Conservation (phyloP, 1,139 yeast species). For the Geotrichum australiense region DNA sequence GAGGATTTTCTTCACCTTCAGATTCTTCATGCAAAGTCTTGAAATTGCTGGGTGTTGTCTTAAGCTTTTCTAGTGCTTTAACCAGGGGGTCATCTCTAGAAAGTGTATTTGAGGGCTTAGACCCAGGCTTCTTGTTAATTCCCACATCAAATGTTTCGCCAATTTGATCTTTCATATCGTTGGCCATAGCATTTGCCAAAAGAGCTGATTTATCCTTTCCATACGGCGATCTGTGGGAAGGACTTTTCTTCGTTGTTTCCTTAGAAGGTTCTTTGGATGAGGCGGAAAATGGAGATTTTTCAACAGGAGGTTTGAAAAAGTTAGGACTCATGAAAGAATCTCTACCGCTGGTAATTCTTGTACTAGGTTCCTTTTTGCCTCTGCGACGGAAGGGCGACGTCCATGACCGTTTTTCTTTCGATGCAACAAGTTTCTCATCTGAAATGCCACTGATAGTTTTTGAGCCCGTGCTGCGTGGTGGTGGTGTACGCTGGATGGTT, state of each 20-base stretch:
- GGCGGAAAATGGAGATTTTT: conserved; percentile 5
- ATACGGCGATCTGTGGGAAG: conserved; percentile 9
- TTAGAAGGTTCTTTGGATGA: background rate
- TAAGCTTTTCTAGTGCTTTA: conserved; percentile 58
- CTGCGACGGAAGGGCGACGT: conserved; percentile 36
- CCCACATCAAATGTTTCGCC: conserved; percentile 28
- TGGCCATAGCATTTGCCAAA: conserved; percentile 1
- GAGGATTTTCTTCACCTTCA: background rate
- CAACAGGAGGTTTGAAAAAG: conserved; percentile 5
- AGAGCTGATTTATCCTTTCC: background rate
- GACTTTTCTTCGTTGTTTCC: background rate
- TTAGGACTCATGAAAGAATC: conserved; percentile 13
- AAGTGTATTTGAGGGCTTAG: conserved; percentile 22
- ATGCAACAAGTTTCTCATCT: background rate
- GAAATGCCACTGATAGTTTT: no score
- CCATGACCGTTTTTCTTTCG: conserved; percentile 31
- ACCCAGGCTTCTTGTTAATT: conserved; percentile 17
- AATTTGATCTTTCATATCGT: conserved; percentile 19
- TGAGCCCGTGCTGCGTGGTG: no score
- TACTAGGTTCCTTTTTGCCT: conserved; percentile 26
- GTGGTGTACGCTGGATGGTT: no score
- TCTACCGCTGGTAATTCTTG: conserved; percentile 22
- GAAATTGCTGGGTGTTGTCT: conserved; percentile 30
- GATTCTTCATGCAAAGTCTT: conserved; percentile 1
- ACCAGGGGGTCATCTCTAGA: conserved; percentile 43